Evolutionary conservation across 1,284 basidiomycete species (phyloP), one percentile per base, ranked within the genome.

Genomic region (Ganoderma boninense): DNA sequence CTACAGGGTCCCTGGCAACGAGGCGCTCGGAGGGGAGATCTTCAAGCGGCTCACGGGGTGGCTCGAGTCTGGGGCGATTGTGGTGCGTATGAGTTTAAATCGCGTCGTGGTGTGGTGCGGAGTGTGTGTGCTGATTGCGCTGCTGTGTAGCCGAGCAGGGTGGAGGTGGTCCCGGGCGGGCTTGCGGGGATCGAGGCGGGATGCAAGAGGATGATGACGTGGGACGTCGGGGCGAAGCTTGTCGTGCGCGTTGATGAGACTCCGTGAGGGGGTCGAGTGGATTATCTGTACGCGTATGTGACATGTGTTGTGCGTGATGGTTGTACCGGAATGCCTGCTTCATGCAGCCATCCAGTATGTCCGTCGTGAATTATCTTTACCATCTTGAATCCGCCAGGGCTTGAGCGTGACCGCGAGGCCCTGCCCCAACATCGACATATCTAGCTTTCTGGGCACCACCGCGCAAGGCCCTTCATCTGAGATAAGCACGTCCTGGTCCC

Each of bases 191-290:
- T 81, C 20, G 66, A 64, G 2, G 75, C 71, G 8, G 80, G 77
- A 0, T 70, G 79, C 4, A 69, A 76, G 59, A 70, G 71, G 32
- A 38, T 81, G 60, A 65, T 69, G 26, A 66, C 75, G 69, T 77
- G 81, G 54, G 77, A 75, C 29, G 57, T 60, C 57, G 80, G 74
- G 2, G 54, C 42, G 62, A 81, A 81, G 69, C 70, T 81, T 3
- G 74, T 80, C 40, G 78, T 71, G 4, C 76, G 60, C 35, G 79
- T 79, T 20, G 73, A 73, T 35, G 78, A 81, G 71, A 80, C 77
- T 4, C 61, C 62, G 7, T 77, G 62, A 73, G 13, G 23, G 11
- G 23, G 4, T 52, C 5, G 18, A 6, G 13, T 20, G 10, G n/a
- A 13, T 14, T 52, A 11, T 49, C n/a, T 52, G 49, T n/a, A 23